Conservation (phyloP, 768 basidiomycete species). For the Cystofilobasidium macerans region DNA sequence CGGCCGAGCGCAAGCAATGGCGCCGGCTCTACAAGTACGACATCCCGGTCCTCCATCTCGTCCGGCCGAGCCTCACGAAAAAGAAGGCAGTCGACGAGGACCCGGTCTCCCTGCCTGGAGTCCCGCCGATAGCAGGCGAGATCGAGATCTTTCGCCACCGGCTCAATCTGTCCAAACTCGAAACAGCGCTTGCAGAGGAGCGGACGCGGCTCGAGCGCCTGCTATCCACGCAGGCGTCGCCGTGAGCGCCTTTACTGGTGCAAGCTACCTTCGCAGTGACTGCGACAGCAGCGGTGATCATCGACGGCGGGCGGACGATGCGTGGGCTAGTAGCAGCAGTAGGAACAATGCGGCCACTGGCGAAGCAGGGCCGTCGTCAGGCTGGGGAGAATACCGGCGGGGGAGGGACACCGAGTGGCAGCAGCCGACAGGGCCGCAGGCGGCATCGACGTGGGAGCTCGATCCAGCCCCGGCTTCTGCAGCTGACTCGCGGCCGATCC, state of each 20-base stretch:
- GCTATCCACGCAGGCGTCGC: background rate
- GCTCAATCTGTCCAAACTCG: background rate
- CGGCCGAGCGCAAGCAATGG: slow-evolving; percentile 12
- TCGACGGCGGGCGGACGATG: background rate
- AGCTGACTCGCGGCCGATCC: background rate
- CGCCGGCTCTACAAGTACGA: slow-evolving; percentile 7
- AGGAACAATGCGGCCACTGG: too few species aligned
- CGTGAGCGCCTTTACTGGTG: too few species aligned
- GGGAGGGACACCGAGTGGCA: background rate
- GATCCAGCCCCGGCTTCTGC: background rate
- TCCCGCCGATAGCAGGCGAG: background rate
- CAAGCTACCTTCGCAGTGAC: too few species aligned
- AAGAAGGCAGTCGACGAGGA: background rate
- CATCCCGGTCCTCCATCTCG: slow-evolving; percentile 12
- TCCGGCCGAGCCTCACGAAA: background rate
- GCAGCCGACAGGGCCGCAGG: background rate
- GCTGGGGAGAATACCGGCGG: background rate
- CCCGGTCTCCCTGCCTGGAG: background rate
- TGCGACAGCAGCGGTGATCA: background rate
- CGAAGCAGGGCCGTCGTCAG: background rate
- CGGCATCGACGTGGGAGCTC: background rate
- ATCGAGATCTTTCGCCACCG: background rate
- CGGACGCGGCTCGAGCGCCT: background rate
- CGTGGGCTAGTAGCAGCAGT: too few species aligned
- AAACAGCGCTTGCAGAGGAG: background rate